These are phyloP conservation scores for Monosporascus sp. DNA, from an alignment of 2,329 filamentous ascomycete species.

Conservation along the genomic window DNA sequence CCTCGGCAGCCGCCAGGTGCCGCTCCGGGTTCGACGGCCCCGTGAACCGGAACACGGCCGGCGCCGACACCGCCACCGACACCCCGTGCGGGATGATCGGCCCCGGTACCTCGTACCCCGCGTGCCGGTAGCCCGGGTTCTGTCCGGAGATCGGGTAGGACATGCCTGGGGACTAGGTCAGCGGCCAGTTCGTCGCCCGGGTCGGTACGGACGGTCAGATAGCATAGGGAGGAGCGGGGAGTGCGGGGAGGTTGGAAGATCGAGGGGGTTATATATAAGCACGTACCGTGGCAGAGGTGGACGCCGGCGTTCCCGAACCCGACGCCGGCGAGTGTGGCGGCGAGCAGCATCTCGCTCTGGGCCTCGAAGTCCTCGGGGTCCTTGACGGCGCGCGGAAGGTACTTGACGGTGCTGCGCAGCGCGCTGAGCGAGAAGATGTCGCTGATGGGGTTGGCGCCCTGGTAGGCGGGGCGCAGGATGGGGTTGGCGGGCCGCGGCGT, in stretches of 20 bases:
- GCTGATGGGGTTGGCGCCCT: conserved; percentile 94
- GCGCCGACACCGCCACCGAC: conserved; percentile 87
- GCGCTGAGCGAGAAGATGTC: conserved; percentile 94
- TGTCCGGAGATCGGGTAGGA: conserved; percentile 95
- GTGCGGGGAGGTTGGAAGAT: not conserved
- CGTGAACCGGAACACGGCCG: conserved; percentile 91
- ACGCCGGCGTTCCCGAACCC: conserved; percentile 98
- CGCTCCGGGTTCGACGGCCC: conserved; percentile 86
- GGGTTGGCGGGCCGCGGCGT: conserved; percentile 81
- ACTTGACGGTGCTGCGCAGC: conserved; percentile 78
- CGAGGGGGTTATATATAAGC: not conserved
- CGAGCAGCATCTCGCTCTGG: conserved; percentile 91
- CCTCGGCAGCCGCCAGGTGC: conserved; percentile 82
- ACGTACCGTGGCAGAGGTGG: conserved; percentile 62
- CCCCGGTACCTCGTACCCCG: conserved; percentile 71
- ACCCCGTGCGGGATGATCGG: conserved; percentile 95
- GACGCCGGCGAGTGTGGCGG: conserved; percentile 87
- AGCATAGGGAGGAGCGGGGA: too few relatives aligned
- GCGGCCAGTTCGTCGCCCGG: not conserved
- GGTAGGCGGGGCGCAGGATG: conserved; percentile 86
- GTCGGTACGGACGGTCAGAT: too few relatives aligned
- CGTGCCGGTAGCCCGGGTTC: conserved; percentile 84
- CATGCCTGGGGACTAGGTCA: conserved; percentile 59
- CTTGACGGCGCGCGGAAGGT: conserved; percentile 78
- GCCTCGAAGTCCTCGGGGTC: conserved; percentile 91